Percentiles rank a stretch among this genome's conserved stretches.
Conservation (phyloP, 257 asterid genomes). For the Nicotiana tomentosiformis region DNA sequence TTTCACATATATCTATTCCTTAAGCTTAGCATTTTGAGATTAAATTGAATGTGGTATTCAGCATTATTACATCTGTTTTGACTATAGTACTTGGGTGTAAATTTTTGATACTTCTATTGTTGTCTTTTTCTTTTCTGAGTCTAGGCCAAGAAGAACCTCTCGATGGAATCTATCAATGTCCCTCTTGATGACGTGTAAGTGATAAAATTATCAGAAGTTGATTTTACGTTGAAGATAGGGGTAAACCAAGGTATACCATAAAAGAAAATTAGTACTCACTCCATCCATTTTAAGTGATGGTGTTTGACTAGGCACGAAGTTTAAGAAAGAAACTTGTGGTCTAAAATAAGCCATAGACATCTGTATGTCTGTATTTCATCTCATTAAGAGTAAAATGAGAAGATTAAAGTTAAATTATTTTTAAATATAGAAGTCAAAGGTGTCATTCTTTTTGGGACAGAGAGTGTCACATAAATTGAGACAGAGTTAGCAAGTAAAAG, state of each 20-base stretch:
- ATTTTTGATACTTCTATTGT: neutral
- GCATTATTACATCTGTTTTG: neutral
- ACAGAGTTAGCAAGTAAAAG: too few relatives aligned
- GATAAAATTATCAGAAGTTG: slow-evolving; percentile 15
- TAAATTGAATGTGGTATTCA: neutral
- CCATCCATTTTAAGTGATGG: too few relatives aligned
- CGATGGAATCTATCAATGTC: slow-evolving; percentile 74
- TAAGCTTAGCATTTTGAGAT: neutral
- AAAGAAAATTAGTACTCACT: neutral
- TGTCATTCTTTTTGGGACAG: too few relatives aligned
- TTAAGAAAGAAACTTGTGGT: too few relatives aligned
- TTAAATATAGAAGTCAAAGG: too few relatives aligned
- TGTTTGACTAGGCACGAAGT: too few relatives aligned
- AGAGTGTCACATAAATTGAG: too few relatives aligned
- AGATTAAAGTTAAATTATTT: too few relatives aligned
- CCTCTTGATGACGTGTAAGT: slow-evolving; percentile 77
- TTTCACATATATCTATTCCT: neutral
- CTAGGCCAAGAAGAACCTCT: slow-evolving; percentile 81
- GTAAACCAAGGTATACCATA: neutral
- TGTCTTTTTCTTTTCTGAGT: slow-evolving; percentile 13
- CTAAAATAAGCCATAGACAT: too few relatives aligned
- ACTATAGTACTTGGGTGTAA: neutral
- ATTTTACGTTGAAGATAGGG: neutral
- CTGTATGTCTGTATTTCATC: too few relatives aligned
- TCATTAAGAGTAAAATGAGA: too few relatives aligned